Base-by-base conservation (phyloP, 257 asterid species). In the Gardenia jasminoides region DNA sequence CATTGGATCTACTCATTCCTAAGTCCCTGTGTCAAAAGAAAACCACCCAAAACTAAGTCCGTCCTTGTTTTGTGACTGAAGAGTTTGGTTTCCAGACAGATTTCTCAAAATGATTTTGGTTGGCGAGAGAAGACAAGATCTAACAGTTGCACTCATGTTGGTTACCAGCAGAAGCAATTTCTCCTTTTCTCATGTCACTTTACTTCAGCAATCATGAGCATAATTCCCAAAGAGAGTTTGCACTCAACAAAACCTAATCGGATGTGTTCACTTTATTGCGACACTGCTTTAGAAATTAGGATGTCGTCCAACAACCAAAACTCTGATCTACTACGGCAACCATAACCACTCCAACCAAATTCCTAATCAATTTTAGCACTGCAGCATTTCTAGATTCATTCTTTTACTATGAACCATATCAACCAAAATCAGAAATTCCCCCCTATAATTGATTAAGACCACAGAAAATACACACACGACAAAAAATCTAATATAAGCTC, bases 1-100 rank as follows among this genome's bases (percentile, higher is more conserved):
- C 72, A 31, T 73, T 87, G 30, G 89, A 87, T 87, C 96, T 90
- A 83, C 81, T 84, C 77, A 85, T 77, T 64, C 93, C 97, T 76
- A 87, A 78, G 36, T 93, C 98, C 91, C 97, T 93, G 88, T 67
- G 80, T 46, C 58, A 76, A 31, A 52, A 76, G 70, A 58, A 59
- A 67, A 28, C 54, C 33, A 76, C 71, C 20, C 11, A 70, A 24
- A 77, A 50, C 68, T 36, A 16, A 80, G 43, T 24, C 24, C 22
- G 20, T 39, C 24, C 12, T 54, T 6, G 24, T 19, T 5, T 5
- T 4, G 61, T 54, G 61, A 54, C n/a, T 31, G 1, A 22, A 22
- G 66, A 28, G 19, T 26, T 47, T 20, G 28, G 22, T 41, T n/a
- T 33, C 15, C 20, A 5, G 39, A 41, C 47, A 39, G 44, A 62